These are phyloP conservation scores for Zoysia japonica DNA, from an alignment of 176 grass and related monocot genomes.

Conservation along the genomic window DNA sequence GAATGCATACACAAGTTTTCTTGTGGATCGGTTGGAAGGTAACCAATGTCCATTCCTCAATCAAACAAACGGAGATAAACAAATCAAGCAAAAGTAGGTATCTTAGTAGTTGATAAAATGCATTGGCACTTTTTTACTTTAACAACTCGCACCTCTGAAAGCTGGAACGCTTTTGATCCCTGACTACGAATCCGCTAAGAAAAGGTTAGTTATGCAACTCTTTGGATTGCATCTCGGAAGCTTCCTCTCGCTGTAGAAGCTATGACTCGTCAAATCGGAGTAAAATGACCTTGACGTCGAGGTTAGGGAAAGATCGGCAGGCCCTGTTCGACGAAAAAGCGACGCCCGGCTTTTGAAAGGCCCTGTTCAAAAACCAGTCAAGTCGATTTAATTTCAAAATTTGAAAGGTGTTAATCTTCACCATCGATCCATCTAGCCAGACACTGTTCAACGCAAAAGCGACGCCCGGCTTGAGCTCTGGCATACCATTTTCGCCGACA, in stretches of 20 bases:
- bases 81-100: background rate
- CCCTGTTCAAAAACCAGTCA: no score
- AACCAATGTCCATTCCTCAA: background rate
- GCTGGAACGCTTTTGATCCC: background rate
- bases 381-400: no score
- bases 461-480: no score
- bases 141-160: conserved; percentile 7
- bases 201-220: background rate
- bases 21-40: background rate
- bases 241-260: background rate
- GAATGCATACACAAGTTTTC: background rate
- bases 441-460: no score
- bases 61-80: background rate
- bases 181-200: background rate
- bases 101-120: background rate
- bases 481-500: no score
- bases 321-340: no score
- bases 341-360: no score
- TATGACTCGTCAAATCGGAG: background rate
- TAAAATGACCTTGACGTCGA: background rate
- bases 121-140: background rate
- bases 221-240: background rate
- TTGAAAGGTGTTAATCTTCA: no score
- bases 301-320: no score
- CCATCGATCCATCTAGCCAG: no score